Evolutionary conservation across 306 rosid species (phyloP).

Genomic region (Ceratonia siliqua): DNA sequence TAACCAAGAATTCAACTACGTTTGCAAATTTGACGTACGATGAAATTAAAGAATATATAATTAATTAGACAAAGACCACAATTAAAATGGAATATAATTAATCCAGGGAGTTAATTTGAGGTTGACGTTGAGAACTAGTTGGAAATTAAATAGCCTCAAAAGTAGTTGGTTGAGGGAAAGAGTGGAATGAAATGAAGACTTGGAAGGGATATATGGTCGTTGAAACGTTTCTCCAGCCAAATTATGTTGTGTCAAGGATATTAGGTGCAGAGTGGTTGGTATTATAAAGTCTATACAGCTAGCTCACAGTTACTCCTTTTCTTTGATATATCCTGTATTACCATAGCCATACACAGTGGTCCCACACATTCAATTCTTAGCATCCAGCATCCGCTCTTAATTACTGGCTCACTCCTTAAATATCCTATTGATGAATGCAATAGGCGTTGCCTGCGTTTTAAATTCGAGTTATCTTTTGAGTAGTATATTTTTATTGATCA

Average conservation of each 20-base stretch:
- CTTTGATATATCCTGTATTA: background rate
- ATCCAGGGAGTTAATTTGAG: too few species aligned
- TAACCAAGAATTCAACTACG: too few species aligned
- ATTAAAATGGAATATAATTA: too few species aligned
- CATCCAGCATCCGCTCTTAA: background rate
- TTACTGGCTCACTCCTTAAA: background rate
- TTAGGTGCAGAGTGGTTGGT: conserved; percentile 59
- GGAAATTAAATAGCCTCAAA: conserved; percentile 47
- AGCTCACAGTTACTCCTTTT: conserved; percentile 1
- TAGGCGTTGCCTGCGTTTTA: background rate
- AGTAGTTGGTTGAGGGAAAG: conserved; percentile 40
- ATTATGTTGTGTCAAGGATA: conserved; percentile 39
- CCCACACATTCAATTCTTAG: background rate
- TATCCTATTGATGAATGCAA: background rate
- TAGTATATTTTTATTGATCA: background rate
- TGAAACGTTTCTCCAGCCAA: conserved; percentile 56
- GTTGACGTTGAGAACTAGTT: too few species aligned
- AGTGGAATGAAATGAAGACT: conserved; percentile 27
- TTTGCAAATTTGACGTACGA: too few species aligned
- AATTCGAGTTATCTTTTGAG: background rate
- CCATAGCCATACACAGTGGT: conserved; percentile 10
- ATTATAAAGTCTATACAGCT: conserved; percentile 47
- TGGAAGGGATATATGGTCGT: conserved; percentile 44
- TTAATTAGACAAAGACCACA: too few species aligned
- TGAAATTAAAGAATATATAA: too few species aligned